These are phyloP conservation scores for Penicillium psychrosexuale DNA, from an alignment of 2,329 filamentous ascomycete genomes.

Conservation along the genomic window DNA sequence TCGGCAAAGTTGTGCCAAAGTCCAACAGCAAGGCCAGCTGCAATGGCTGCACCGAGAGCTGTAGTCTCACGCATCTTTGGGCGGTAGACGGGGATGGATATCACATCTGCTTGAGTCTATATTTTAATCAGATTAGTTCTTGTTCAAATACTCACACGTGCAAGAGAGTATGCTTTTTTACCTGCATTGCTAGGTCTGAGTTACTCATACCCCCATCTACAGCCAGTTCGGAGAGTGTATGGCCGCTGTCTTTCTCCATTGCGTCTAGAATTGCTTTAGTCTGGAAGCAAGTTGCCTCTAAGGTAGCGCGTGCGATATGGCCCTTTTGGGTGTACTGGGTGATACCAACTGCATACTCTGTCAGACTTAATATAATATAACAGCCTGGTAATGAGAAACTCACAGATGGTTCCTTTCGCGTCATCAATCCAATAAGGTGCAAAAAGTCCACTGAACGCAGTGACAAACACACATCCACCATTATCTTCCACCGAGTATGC, in stretches of 20 bases:
- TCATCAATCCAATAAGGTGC: slow-evolving; percentile 95
- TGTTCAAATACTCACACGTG: slow-evolving; percentile 16
- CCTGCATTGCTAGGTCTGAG: slow-evolving; percentile 82
- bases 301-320: slow-evolving; percentile 81
- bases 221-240: slow-evolving; percentile 71
- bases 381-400: slow-evolving; percentile 26
- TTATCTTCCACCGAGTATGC: slow-evolving; percentile 67
- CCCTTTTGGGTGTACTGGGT: slow-evolving; percentile 81
- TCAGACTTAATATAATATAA: slow-evolving; percentile 2
- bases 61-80: slow-evolving; percentile 90
- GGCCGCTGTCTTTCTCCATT: slow-evolving; percentile 82
- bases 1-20: slow-evolving; percentile 75
- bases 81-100: slow-evolving; percentile 76
- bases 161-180: slow-evolving; percentile 26
- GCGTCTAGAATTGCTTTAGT: slow-evolving; percentile 90
- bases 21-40: slow-evolving; percentile 75
- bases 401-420: slow-evolving; percentile 81
- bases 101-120: slow-evolving; percentile 75
- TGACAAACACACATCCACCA: slow-evolving; percentile 82
- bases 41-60: slow-evolving; percentile 81
- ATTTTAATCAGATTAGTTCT: not conserved
- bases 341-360: slow-evolving; percentile 60
- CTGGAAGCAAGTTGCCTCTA: slow-evolving; percentile 90
- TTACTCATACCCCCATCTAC: slow-evolving; percentile 89
- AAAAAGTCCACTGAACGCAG: slow-evolving; percentile 85